Conservation (phyloP, 2,329 filamentous ascomycete species). For the Epichloe sibirici region DNA sequence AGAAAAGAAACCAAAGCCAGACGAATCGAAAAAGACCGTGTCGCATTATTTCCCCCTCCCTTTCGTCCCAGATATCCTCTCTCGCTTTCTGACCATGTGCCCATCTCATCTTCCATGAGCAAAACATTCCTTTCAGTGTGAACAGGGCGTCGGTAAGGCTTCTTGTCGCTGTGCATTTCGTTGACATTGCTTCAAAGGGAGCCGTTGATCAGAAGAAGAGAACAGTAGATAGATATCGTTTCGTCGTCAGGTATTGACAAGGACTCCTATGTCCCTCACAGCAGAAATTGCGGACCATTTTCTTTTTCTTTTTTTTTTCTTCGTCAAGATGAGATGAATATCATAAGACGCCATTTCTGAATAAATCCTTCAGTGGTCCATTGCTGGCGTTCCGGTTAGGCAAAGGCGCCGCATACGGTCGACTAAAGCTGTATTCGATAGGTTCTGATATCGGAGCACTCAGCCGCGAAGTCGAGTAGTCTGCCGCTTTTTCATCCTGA, state of each 20-base stretch:
- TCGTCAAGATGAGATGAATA: no score
- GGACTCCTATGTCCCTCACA: no score
- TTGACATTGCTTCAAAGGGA: not conserved
- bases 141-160: not conserved
- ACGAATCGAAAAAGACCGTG: no score
- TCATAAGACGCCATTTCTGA: no score
- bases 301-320: no score
- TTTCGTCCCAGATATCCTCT: not conserved
- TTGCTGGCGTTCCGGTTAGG: not conserved
- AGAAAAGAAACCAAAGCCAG: no score
- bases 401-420: slow-evolving; percentile 24
- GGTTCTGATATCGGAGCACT: slow-evolving; percentile 41
- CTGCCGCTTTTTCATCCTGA: slow-evolving; percentile 22
- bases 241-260: no score
- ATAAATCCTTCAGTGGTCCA: not conserved
- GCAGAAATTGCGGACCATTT: no score
- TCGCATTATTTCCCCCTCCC: no score
- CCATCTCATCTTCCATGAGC: not conserved
- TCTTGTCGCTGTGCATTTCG: not conserved
- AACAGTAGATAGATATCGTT: no score
- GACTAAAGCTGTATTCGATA: slow-evolving; percentile 42
- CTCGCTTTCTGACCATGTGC: not conserved
- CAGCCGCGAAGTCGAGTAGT: slow-evolving; percentile 42
- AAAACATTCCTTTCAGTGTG: not conserved
- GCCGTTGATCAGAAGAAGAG: not conserved